Percentiles rank a stretch among this genome's conserved stretches.
Evolutionary conservation across 2,329 filamentous ascomycete species (phyloP).

Genomic region (Fusarium subglutinans): DNA sequence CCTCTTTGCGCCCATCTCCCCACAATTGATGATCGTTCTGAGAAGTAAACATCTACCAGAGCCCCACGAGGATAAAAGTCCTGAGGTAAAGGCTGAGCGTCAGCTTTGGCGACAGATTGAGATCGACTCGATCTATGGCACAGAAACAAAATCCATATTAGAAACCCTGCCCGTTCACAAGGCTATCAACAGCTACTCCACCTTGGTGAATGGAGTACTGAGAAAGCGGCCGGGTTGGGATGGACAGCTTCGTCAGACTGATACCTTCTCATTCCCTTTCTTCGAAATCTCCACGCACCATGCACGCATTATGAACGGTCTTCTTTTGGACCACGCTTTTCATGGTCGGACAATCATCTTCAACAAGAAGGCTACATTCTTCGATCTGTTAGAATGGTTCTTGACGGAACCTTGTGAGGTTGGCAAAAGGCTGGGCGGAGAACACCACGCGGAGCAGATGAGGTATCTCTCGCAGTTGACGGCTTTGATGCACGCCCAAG

Average conservation of each 20-base stretch:
- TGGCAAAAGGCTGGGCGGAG: background rate
- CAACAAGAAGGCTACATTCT: fast-evolving
- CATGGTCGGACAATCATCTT: fast-evolving
- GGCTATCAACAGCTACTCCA: background rate
- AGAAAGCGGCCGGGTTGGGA: background rate
- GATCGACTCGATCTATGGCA: background rate
- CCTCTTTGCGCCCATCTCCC: background rate
- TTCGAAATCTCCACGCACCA: background rate
- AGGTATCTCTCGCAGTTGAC: background rate
- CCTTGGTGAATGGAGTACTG: background rate
- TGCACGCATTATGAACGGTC: fast-evolving
- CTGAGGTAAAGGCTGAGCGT: background rate
- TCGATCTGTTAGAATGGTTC: background rate
- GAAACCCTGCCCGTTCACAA: background rate
- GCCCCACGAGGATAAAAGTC: background rate
- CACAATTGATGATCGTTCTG: background rate
- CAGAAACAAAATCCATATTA: background rate
- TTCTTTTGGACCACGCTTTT: background rate
- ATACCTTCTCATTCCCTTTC: background rate
- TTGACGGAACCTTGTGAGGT: background rate
- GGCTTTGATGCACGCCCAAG: background rate
- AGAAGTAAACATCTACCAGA: background rate
- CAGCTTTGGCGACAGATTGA: background rate
- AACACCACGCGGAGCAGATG: background rate
- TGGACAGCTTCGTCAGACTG: background rate